Conservation (phyloP, 179 eudicot species). For the Amaranthus tricolor region DNA sequence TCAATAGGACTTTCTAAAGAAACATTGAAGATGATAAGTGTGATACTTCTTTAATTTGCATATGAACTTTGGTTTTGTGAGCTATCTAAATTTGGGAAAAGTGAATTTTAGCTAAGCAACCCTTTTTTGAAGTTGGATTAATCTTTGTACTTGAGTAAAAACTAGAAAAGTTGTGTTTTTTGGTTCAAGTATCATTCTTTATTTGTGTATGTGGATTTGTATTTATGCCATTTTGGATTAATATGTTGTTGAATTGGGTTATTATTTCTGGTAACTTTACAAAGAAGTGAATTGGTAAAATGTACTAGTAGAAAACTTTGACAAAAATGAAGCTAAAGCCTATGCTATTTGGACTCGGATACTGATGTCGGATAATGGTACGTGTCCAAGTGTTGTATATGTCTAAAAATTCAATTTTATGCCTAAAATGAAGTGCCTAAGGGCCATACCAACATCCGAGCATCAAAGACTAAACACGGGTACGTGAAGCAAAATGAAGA, state of each 20-base stretch:
- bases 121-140: slow-evolving; percentile 27
- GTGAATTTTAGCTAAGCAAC: slow-evolving; percentile 4
- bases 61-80: slow-evolving; percentile 31
- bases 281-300: slow-evolving; percentile 21
- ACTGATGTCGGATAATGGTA: too few species aligned
- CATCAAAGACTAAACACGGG: too few species aligned
- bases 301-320: slow-evolving; percentile 20
- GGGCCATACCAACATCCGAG: too few species aligned
- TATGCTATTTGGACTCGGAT: too few species aligned
- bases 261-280: background rate
- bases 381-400: too few species aligned
- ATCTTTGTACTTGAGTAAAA: slow-evolving; percentile 27
- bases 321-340: background rate
- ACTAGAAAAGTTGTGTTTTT: slow-evolving; percentile 3
- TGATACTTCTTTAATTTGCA: slow-evolving; percentile 20
- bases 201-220: slow-evolving; percentile 16
- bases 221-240: slow-evolving; percentile 21
- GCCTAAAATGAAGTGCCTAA: too few species aligned
- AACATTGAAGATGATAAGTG: slow-evolving; percentile 23
- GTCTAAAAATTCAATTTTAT: too few species aligned
- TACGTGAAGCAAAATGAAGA: too few species aligned
- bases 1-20: slow-evolving; percentile 13
- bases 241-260: slow-evolving; percentile 22
- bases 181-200: slow-evolving; percentile 20
- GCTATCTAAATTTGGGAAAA: slow-evolving; percentile 35